Conservation (phyloP, 2,329 filamentous ascomycete species). For the Westerdykella sp. region DNA sequence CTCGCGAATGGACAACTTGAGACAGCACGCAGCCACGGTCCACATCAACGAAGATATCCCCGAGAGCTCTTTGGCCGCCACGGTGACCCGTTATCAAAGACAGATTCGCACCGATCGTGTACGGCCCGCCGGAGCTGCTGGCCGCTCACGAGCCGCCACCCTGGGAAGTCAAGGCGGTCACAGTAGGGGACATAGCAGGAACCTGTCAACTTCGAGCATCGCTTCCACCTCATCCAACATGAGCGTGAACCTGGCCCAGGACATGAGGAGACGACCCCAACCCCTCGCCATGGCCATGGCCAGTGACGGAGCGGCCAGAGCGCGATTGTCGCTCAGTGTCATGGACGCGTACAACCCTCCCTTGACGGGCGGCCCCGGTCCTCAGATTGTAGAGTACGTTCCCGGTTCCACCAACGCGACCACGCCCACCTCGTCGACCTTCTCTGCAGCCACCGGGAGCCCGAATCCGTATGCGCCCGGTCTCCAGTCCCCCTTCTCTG, state of each 20-base stretch:
- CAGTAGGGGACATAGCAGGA: constrained; percentile 71
- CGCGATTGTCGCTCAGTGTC: constrained; percentile 50
- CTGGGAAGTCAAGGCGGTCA: constrained; percentile 66
- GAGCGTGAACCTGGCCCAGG: constrained; percentile 44
- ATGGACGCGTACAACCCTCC: constrained; percentile 60
- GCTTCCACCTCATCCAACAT: constrained; percentile 66
- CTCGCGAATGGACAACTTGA: constrained; percentile 86
- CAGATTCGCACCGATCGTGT: constrained; percentile 86
- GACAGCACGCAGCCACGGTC: constrained; percentile 95
- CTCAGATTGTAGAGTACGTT: constrained; percentile 59
- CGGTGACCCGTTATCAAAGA: constrained; percentile 83
- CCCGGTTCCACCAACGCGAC: constrained; percentile 66
- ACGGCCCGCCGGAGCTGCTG: constrained; percentile 56
- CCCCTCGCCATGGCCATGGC: constrained; percentile 85
- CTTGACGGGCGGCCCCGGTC: constrained; percentile 54
- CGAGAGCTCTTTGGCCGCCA: constrained; percentile 84
- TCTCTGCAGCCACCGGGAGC: constrained; percentile 69
- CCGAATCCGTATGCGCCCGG: constrained; percentile 61
- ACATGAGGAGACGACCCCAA: constrained; percentile 63
- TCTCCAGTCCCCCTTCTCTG: constrained; percentile 65
- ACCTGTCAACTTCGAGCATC: constrained; percentile 84
- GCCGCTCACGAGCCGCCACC: constrained; percentile 70
- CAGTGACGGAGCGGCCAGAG: constrained; percentile 55
- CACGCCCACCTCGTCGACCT: constrained; percentile 78
- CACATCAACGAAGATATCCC: constrained; percentile 98